These are phyloP conservation scores for Patellifolia procumbens DNA, from an alignment of 179 eudicot species.

Conservation along the genomic window DNA sequence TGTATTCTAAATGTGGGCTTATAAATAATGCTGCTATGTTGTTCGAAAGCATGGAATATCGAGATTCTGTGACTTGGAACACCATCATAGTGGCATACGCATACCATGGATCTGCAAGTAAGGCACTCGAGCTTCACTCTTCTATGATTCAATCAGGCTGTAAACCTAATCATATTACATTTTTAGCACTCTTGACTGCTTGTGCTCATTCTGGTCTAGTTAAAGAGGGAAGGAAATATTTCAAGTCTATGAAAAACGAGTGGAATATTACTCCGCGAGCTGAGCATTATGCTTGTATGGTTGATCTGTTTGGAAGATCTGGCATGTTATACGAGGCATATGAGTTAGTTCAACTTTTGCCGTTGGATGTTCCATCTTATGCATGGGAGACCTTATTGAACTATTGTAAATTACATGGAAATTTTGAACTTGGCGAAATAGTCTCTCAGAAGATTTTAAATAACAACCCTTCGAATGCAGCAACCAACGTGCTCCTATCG, in stretches of 20 bases:
- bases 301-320: conserved; percentile 65
- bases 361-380: conserved; percentile 45
- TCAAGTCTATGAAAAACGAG: conserved; percentile 47
- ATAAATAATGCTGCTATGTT: conserved; percentile 43
- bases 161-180: conserved; percentile 53
- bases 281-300: conserved; percentile 59
- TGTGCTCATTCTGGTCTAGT: conserved; percentile 65
- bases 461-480: conserved; percentile 33
- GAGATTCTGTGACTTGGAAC: conserved; percentile 62
- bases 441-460: conserved; percentile 39
- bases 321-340: conserved; percentile 59
- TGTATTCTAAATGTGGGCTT: conserved; percentile 71
- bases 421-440: conserved; percentile 46
- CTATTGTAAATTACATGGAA: conserved; percentile 54
- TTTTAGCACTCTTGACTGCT: conserved; percentile 54
- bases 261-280: conserved; percentile 52
- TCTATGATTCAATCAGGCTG: conserved; percentile 49
- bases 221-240: conserved; percentile 44
- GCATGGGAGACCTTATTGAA: conserved; percentile 61
- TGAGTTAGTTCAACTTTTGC: conserved; percentile 46
- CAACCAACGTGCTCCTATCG: conserved; percentile 49
- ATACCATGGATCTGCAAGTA: conserved; percentile 47
- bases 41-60: conserved; percentile 39
- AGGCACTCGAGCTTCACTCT: conserved; percentile 46
- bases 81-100: conserved; percentile 61